phyloP scores from a whole-genome alignment of 2,329 filamentous ascomycete species.

The Fusarium sp. region DNA sequence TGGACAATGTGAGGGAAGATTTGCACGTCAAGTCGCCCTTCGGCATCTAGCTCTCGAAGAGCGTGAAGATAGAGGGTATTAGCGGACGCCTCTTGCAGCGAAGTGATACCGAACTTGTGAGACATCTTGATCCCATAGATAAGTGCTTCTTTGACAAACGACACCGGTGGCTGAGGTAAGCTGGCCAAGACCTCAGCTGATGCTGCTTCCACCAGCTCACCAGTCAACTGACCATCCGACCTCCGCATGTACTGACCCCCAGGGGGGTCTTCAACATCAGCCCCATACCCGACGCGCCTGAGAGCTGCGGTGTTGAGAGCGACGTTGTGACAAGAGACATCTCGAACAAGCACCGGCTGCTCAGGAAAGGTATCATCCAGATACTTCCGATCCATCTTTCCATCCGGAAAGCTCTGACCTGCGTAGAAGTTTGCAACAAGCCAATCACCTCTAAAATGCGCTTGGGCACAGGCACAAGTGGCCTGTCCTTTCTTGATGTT shows the following conservation, averaged over 20 bases:
- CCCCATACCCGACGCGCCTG: not conserved
- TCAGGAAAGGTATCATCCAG: not conserved
- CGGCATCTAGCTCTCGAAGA: not conserved
- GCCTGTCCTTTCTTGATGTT: not conserved
- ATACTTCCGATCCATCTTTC: not conserved
- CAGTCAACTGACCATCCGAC: not conserved
- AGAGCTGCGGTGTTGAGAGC: not conserved
- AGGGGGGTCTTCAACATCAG: not conserved
- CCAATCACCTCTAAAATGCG: not conserved
- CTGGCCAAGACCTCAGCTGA: not conserved
- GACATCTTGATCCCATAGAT: not conserved
- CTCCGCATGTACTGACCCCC: not conserved
- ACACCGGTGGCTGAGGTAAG: not conserved
- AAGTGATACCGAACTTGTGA: not conserved
- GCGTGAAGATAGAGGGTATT: not conserved
- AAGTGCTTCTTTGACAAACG: not conserved
- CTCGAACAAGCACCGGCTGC: not conserved
- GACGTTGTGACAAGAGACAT: not conserved
- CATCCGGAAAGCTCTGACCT: not conserved
- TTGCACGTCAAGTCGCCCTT: not conserved
- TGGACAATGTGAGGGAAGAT: not conserved
- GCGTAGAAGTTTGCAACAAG: not conserved
- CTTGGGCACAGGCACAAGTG: not conserved
- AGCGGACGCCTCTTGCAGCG: not conserved
- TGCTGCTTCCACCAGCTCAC: not conserved